These are phyloP conservation scores for Rhodotorula sp. DNA, from an alignment of 1,284 basidiomycete species.

Conservation along the genomic window DNA sequence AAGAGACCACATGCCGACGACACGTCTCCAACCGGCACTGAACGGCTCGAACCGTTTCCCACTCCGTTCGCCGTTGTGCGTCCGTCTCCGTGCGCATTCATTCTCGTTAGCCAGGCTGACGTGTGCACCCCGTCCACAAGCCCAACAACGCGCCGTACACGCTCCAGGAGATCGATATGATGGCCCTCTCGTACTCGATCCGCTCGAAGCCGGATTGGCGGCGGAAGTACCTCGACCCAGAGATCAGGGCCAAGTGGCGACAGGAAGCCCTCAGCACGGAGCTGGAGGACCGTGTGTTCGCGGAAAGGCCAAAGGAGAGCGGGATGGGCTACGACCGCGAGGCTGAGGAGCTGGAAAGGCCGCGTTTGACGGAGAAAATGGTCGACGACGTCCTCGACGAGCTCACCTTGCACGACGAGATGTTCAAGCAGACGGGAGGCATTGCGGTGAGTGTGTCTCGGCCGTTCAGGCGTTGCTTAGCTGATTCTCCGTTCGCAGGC, in stretches of 20 bases:
- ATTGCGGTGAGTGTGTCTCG: constrained; percentile 9
- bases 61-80: neutral
- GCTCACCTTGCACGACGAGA: constrained; percentile 15
- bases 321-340: neutral
- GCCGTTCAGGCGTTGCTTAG: no score
- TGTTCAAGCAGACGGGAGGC: neutral
- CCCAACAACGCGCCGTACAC: neutral
- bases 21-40: no score
- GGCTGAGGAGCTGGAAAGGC: neutral
- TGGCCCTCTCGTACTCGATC: constrained; percentile 9
- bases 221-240: constrained; percentile 14
- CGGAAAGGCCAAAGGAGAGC: neutral
- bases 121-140: no score
- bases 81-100: constrained; percentile 2
- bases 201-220: constrained; percentile 21
- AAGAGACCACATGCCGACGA: no score
- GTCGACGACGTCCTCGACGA: constrained; percentile 33
- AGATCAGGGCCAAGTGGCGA: constrained; percentile 32
- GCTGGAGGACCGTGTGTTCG: neutral
- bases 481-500: no score
- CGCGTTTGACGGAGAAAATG: constrained; percentile 18
- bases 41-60: no score
- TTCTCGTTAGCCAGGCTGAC: neutral
- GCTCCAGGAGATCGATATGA: constrained; percentile 10
- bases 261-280: constrained; percentile 13